Conservation (phyloP, 352 stramenopile genomes). For the Phytophthora cryptogea region DNA sequence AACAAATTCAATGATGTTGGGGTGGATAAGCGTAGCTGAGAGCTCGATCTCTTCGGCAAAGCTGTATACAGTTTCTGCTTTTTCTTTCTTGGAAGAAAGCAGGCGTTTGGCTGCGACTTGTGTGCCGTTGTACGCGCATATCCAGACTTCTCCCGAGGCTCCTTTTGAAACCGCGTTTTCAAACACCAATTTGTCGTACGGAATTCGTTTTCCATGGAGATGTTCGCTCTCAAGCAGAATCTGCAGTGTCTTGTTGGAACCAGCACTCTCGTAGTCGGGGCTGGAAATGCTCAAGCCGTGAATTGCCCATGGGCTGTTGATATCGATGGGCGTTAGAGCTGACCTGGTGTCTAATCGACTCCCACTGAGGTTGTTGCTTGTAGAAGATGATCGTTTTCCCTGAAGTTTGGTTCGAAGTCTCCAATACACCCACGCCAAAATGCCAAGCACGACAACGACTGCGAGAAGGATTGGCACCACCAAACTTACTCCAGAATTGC, state of each 20-base stretch:
- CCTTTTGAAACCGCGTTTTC: slow-evolving; percentile 24
- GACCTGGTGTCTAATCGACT: not conserved
- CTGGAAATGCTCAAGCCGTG: not conserved
- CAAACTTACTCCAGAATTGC: not conserved
- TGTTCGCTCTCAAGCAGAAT: slow-evolving; percentile 10
- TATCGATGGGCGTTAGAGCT: not conserved
- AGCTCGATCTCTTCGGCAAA: slow-evolving; percentile 46
- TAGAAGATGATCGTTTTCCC: not conserved
- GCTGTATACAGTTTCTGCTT: slow-evolving; percentile 20
- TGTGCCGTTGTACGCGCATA: slow-evolving; percentile 41
- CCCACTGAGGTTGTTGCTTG: not conserved
- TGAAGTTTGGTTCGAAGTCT: not conserved
- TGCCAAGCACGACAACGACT: slow-evolving; percentile 3
- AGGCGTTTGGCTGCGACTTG: slow-evolving; percentile 46
- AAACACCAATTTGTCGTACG: slow-evolving; percentile 14
- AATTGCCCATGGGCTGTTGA: not conserved
- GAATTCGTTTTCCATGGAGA: slow-evolving; percentile 19
- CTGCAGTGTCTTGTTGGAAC: slow-evolving; percentile 20
- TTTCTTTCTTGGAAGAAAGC: slow-evolving; percentile 21
- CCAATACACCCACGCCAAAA: slow-evolving; percentile 11
- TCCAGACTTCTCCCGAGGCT: slow-evolving; percentile 43
- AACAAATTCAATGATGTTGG: slow-evolving; percentile 49
- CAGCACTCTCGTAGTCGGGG: slow-evolving; percentile 16
- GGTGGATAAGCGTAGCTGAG: slow-evolving; percentile 43
- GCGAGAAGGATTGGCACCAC: slow-evolving; percentile 15